Conservation (phyloP, 2,329 filamentous ascomycete genomes). For the Talaromyces albobiverticillius region DNA sequence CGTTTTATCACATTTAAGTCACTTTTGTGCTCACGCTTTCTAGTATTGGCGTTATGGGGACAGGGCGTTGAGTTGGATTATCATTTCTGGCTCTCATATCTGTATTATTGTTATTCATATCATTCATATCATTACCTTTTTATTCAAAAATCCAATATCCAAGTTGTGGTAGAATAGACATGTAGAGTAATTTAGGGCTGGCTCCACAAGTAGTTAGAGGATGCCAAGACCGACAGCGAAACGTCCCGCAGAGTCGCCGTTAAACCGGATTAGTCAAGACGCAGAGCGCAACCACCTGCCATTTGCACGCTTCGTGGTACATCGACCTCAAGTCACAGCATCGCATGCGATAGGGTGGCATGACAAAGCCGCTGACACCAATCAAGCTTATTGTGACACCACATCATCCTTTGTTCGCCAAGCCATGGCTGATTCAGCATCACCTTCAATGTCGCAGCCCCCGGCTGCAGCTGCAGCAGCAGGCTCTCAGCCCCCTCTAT, state of each 20-base stretch:
- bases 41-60: neutral
- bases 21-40: neutral
- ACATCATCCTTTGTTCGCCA: neutral
- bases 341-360: neutral
- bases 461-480: slow-evolving; percentile 21
- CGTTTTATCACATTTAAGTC: neutral
- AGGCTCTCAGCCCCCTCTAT: slow-evolving; percentile 22
- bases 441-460: slow-evolving; percentile 2
- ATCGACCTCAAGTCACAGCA: neutral
- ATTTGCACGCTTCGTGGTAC: neutral
- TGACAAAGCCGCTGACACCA: neutral
- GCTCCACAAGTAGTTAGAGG: neutral
- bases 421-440: slow-evolving; percentile 12
- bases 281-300: neutral
- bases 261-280: neutral
- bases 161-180: neutral
- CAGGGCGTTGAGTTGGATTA: neutral
- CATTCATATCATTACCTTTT: neutral
- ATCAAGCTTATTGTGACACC: neutral
- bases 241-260: neutral
- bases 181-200: neutral
- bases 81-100: neutral
- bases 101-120: neutral
- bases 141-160: neutral
- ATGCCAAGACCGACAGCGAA: neutral